Evolutionary conservation across 768 basidiomycete genomes (phyloP).

Genomic region (Boletus subcaerulescens): DNA sequence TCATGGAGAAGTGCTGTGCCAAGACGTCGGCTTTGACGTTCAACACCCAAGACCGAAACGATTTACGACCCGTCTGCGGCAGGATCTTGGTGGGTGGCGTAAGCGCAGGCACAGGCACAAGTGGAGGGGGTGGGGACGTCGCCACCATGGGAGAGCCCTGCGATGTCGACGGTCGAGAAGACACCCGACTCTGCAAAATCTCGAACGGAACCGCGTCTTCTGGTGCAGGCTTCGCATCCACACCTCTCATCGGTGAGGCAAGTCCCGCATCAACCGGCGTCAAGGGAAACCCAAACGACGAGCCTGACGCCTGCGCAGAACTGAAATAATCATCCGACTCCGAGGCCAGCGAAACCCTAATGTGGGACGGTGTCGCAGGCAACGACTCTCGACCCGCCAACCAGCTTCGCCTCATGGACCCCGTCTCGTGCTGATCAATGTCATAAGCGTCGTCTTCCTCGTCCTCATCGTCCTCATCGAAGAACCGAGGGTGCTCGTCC

Average conservation of each 20-base stretch:
- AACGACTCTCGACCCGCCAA: slow-evolving; percentile 5
- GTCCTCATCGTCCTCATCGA: slow-evolving; percentile 42
- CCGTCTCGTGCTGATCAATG: slow-evolving; percentile 34
- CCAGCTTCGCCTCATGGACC: slow-evolving; percentile 16
- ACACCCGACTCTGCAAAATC: slow-evolving; percentile 59
- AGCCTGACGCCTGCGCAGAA: slow-evolving; percentile 14
- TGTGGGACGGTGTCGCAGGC: slow-evolving; percentile 19
- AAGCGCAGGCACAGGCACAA: slow-evolving; percentile 10
- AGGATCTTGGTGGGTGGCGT: slow-evolving; percentile 36
- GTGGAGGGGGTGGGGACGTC: not conserved
- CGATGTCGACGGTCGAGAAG: slow-evolving; percentile 36
- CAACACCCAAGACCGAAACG: slow-evolving; percentile 74
- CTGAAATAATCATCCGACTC: slow-evolving; percentile 26
- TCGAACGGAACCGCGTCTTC: slow-evolving; percentile 68
- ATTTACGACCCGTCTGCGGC: slow-evolving; percentile 37
- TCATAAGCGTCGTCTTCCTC: slow-evolving; percentile 34
- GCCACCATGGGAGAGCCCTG: slow-evolving; percentile 26
- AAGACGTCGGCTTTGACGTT: slow-evolving; percentile 55
- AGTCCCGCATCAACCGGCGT: slow-evolving; percentile 14
- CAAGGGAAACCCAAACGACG: slow-evolving; percentile 10
- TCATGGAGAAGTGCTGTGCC: slow-evolving; percentile 80
- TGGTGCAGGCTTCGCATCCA: slow-evolving; percentile 46
- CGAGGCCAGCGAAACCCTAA: slow-evolving; percentile 18
- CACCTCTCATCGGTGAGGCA: slow-evolving; percentile 32
- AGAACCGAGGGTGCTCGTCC: slow-evolving; percentile 57